phyloP scores from a whole-genome alignment of 2,329 filamentous ascomycete genomes.

The Huntiella abstrusa region DNA sequence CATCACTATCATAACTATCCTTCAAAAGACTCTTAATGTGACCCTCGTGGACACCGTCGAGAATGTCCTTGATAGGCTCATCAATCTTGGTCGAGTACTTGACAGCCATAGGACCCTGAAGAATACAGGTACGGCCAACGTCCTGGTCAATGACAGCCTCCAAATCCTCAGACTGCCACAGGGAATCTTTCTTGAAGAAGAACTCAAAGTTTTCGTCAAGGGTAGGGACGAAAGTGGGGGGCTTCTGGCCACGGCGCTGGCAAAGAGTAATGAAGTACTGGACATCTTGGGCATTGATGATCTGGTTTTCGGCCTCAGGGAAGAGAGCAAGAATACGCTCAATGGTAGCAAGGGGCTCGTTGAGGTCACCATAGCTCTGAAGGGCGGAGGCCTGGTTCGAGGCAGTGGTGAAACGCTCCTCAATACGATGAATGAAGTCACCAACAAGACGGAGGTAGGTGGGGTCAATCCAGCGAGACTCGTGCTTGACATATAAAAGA shows the following conservation, averaged over 20 bases:
- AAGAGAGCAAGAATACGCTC: slow-evolving; percentile 66
- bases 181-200: slow-evolving; percentile 99
- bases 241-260: slow-evolving; percentile 84
- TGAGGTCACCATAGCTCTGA: slow-evolving; percentile 76
- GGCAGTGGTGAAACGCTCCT: slow-evolving; percentile 76
- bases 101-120: slow-evolving; percentile 84
- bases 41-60: slow-evolving; percentile 73
- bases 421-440: slow-evolving; percentile 90
- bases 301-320: slow-evolving; percentile 69
- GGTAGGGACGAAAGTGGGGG: slow-evolving; percentile 86
- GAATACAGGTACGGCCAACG: slow-evolving; percentile 85
- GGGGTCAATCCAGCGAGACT: slow-evolving; percentile 77
- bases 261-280: slow-evolving; percentile 92
- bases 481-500: slow-evolving; percentile 79
- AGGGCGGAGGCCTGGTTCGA: slow-evolving; percentile 60
- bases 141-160: slow-evolving; percentile 93
- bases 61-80: slow-evolving; percentile 85
- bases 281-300: slow-evolving; percentile 96
- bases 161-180: slow-evolving; percentile 97
- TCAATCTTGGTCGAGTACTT: slow-evolving; percentile 80
- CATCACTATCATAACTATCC: slow-evolving; percentile 63
- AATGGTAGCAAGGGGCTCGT: slow-evolving; percentile 60
- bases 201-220: slow-evolving; percentile 96
- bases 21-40: slow-evolving; percentile 66
- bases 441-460: slow-evolving; percentile 69